A percentile compares a stretch with the other conserved stretches of the same genome.
Evolutionary conservation across 257 asterid species (phyloP).

Genomic region (Solanum peruvianum): DNA sequence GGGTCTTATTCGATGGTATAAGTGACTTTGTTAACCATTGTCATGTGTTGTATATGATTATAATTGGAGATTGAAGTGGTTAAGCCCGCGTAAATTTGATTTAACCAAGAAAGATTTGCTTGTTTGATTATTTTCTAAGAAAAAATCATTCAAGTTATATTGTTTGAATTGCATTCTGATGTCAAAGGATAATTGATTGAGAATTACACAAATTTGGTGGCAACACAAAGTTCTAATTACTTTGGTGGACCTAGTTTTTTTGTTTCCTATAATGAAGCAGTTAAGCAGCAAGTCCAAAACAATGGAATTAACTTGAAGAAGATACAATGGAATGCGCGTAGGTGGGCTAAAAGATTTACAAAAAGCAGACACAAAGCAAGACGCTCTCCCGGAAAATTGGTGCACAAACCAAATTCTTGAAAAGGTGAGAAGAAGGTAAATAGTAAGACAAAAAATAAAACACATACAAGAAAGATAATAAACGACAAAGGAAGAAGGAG

Average conservation of each 20-base stretch:
- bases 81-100: not conserved
- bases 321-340: too few species aligned
- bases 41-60: not conserved
- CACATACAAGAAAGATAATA: too few species aligned
- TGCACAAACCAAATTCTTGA: too few species aligned
- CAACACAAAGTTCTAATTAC: not conserved
- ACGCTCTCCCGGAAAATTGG: too few species aligned
- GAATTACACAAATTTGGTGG: not conserved
- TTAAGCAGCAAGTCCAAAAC: too few species aligned
- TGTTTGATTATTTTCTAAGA: not conserved
- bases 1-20: not conserved
- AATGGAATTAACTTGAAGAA: not conserved
- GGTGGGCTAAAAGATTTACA: too few species aligned
- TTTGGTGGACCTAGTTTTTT: not conserved
- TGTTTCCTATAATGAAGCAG: too few species aligned
- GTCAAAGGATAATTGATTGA: not conserved
- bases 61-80: not conserved
- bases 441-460: too few species aligned
- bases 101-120: not conserved
- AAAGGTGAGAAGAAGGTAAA: too few species aligned
- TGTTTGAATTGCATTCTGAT: not conserved
- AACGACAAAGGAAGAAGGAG: too few species aligned
- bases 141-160: too few species aligned
- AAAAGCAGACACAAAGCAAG: too few species aligned
- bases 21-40: not conserved